phyloP scores from a whole-genome alignment of 2,329 filamentous ascomycete species.

The Fusarium sp. region DNA sequence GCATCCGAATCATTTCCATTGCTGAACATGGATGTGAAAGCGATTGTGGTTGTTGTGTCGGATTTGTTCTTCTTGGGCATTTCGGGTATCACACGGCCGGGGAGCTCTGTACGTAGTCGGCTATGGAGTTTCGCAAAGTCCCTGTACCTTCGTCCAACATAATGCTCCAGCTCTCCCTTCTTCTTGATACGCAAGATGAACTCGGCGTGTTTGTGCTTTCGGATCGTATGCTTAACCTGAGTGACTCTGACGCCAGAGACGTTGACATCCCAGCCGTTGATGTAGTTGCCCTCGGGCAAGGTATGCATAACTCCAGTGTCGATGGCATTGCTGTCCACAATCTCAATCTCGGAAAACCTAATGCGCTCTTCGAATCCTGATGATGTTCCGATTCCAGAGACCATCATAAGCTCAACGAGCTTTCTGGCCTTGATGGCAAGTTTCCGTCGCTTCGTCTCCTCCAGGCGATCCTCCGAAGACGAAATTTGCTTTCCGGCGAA shows the following conservation, averaged over 20 bases:
- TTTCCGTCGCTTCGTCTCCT: constrained; percentile 95
- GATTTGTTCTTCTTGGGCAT: constrained; percentile 93
- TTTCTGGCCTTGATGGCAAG: constrained; percentile 94
- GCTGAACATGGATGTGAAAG: constrained; percentile 65
- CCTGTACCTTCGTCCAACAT: constrained; percentile 87
- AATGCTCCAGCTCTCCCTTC: constrained; percentile 79
- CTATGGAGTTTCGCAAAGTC: constrained; percentile 87
- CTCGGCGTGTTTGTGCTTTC: constrained; percentile 93
- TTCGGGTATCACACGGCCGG: constrained; percentile 88
- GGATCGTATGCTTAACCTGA: constrained; percentile 84
- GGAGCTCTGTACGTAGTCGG: constrained; percentile 83
- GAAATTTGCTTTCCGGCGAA: constrained; percentile 98
- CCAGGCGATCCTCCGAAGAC: constrained; percentile 92
- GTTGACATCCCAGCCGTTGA: constrained; percentile 96
- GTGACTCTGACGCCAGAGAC: constrained; percentile 88
- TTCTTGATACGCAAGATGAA: constrained; percentile 90
- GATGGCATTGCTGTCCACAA: constrained; percentile 92
- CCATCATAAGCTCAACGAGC: constrained; percentile 99
- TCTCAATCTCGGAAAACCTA: constrained; percentile 95
- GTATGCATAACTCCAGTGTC: constrained; percentile 90
- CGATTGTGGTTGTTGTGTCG: constrained; percentile 72
- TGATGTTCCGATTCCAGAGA: constrained; percentile 93
- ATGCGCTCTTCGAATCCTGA: constrained; percentile 98
- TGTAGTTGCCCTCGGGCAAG: constrained; percentile 88
- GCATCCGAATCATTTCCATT: constrained; percentile 77